Evolutionary conservation across 1,284 basidiomycete species (phyloP).

Genomic region (Phlebopus sp.): DNA sequence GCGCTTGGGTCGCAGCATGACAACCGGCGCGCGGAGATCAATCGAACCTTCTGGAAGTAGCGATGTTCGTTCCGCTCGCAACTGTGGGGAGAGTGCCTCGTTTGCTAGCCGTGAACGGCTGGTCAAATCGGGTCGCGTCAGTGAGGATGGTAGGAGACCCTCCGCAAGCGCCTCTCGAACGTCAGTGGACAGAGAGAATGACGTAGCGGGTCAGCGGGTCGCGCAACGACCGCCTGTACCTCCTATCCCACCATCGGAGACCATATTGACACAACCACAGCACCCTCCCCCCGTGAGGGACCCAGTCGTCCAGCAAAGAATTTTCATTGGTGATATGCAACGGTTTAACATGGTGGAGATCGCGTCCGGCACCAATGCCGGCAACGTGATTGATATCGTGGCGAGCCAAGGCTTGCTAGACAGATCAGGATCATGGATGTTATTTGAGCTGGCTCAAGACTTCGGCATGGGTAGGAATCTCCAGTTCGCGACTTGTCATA

Average conservation of each 20-base stretch:
- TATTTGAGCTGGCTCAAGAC: constrained; percentile 78
- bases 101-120: constrained; percentile 18
- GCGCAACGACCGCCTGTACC: constrained; percentile 34
- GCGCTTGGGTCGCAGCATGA: constrained; percentile 33
- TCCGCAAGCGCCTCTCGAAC: constrained; percentile 18
- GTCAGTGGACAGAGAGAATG: constrained; percentile 24
- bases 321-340: constrained; percentile 75
- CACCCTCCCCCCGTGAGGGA: constrained; percentile 20
- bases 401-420: constrained; percentile 60
- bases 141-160: constrained; percentile 28
- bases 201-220: constrained; percentile 17
- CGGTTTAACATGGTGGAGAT: constrained; percentile 70
- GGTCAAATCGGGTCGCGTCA: constrained; percentile 21
- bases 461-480: constrained; percentile 76
- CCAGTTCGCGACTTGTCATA: constrained; percentile 2
- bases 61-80: constrained; percentile 13
- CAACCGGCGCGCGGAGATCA: constrained; percentile 20
- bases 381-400: constrained; percentile 62
- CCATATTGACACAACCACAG: constrained; percentile 20
- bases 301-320: constrained; percentile 52
- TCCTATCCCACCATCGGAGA: constrained; percentile 35
- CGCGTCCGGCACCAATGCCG: constrained; percentile 55
- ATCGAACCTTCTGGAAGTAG: constrained; percentile 6
- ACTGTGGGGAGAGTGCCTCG: constrained; percentile 15
- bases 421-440: constrained; percentile 65